Percentiles rank a stretch among this genome's conserved stretches.
These are phyloP conservation scores for Aspergillus viridinutans DNA, from an alignment of 2,329 filamentous ascomycete genomes.

Conservation along the genomic window DNA sequence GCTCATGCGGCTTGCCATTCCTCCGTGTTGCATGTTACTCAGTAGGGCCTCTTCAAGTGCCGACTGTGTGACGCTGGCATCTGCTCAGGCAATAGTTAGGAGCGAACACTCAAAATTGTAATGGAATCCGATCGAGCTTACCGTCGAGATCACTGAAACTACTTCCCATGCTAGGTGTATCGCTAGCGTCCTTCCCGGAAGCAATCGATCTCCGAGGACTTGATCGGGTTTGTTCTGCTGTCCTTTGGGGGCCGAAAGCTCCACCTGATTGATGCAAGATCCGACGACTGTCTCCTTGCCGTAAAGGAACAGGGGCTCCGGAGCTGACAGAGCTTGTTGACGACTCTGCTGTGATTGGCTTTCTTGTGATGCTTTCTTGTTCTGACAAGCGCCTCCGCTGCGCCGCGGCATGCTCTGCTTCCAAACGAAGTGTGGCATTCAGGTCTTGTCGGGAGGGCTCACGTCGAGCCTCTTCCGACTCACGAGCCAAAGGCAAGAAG, in stretches of 20 bases:
- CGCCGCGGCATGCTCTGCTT: constrained; percentile 24
- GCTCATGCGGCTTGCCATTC: constrained; percentile 48
- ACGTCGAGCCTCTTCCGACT: constrained; percentile 12
- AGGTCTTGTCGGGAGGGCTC: constrained; percentile 31
- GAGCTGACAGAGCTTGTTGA: constrained; percentile 39
- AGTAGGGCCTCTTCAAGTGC: constrained; percentile 61
- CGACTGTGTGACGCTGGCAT: constrained; percentile 61
- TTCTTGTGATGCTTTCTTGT: constrained; percentile 16
- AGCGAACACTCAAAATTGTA: background rate
- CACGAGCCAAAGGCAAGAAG: constrained; percentile 40
- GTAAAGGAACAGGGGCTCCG: constrained; percentile 23
- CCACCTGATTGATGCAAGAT: constrained; percentile 10
- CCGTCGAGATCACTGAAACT: constrained; percentile 64
- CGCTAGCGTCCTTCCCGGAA: constrained; percentile 44
- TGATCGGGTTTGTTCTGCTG: constrained; percentile 46
- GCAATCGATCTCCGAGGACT: constrained; percentile 42
- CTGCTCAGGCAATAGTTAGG: constrained; percentile 28
- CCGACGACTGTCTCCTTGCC: constrained; percentile 17
- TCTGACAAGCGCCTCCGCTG: constrained; percentile 26
- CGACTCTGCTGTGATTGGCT: constrained; percentile 23
- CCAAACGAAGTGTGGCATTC: constrained; percentile 39
- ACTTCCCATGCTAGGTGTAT: constrained; percentile 60
- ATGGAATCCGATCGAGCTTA: constrained; percentile 21
- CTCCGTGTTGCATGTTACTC: constrained; percentile 57
- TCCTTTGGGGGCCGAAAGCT: constrained; percentile 42